Percentiles rank a stretch among this genome's conserved stretches.
Evolutionary conservation across 129 eudicot genomes (phyloP).

Genomic region (Smallanthus sonchifolius): DNA sequence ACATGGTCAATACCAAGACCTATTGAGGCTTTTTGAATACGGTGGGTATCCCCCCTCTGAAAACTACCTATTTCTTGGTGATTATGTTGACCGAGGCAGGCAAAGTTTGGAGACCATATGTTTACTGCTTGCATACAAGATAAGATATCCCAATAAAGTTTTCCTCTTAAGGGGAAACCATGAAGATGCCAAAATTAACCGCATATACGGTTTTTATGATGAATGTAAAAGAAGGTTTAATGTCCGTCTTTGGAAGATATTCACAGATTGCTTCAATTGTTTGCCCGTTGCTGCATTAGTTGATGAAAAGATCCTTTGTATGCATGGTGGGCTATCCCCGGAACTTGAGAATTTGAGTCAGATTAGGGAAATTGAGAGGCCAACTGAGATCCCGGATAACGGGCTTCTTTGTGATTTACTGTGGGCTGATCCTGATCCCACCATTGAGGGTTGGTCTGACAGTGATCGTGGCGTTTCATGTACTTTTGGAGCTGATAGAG

Average conservation of each 20-base stretch:
- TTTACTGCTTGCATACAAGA: constrained; percentile 19
- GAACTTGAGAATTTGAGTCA: constrained; percentile 9
- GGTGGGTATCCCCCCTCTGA: constrained; percentile 18
- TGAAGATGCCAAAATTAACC: constrained; percentile 12
- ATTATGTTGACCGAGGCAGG: constrained; percentile 22
- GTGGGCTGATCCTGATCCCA: constrained; percentile 20
- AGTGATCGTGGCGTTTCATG: constrained; percentile 21
- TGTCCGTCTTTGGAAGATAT: constrained; percentile 18
- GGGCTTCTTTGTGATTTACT: constrained; percentile 22
- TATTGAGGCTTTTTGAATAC: constrained; percentile 20
- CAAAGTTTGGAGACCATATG: constrained; percentile 25
- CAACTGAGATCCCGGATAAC: constrained; percentile 10
- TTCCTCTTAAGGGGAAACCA: constrained; percentile 21
- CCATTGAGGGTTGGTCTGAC: constrained; percentile 12
- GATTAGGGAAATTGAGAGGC: constrained; percentile 7
- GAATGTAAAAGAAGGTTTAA: constrained; percentile 24
- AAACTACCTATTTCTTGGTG: constrained; percentile 18
- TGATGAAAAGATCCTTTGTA: constrained; percentile 21
- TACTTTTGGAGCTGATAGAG: constrained; percentile 22
- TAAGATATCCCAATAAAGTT: constrained; percentile 12
- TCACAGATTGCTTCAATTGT: constrained; percentile 20
- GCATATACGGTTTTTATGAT: constrained; percentile 21
- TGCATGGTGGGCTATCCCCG: constrained; percentile 23
- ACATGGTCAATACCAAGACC: constrained; percentile 18
- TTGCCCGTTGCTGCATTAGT: constrained; percentile 20